phyloP scores from a whole-genome alignment of 768 basidiomycete species.

The Leccinum barrowsii region DNA sequence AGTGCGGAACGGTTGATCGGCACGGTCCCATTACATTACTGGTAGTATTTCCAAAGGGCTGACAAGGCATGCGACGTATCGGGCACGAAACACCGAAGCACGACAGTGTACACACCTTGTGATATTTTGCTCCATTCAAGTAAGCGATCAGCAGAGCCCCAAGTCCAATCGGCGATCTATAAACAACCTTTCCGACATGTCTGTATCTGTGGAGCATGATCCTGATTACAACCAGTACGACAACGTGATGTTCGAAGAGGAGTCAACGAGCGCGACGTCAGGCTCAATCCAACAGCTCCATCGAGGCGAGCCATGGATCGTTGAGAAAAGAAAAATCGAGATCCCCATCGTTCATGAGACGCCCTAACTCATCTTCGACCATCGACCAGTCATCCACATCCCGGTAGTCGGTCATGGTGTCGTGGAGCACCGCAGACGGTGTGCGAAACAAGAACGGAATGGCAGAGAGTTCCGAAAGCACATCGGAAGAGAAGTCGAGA shows the following conservation, averaged over 20 bases:
- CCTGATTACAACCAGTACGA: background rate
- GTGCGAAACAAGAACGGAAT: slow-evolving; percentile 30
- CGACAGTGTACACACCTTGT: background rate
- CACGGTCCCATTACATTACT: too few species aligned
- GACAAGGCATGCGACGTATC: background rate
- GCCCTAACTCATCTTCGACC: slow-evolving; percentile 20
- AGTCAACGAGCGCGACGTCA: background rate
- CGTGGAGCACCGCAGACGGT: slow-evolving; percentile 8
- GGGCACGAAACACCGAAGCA: background rate
- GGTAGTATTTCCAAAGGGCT: background rate
- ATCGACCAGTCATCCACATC: slow-evolving; percentile 9
- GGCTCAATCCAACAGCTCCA: slow-evolving; percentile 14
- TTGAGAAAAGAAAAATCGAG: slow-evolving; percentile 30
- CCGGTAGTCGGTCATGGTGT: background rate
- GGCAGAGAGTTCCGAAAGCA: slow-evolving; percentile 27
- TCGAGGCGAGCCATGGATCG: slow-evolving; percentile 9
- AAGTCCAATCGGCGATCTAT: background rate
- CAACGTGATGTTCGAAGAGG: slow-evolving; percentile 1
- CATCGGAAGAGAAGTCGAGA: slow-evolving; percentile 13
- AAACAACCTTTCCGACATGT: background rate
- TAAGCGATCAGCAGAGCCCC: too few species aligned
- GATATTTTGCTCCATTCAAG: too few species aligned
- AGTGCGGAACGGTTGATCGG: too few species aligned
- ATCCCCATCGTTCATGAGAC: slow-evolving; percentile 18
- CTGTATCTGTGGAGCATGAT: background rate